Percentiles rank a stretch among this genome's conserved stretches.
phyloP scores from a whole-genome alignment of 2,329 filamentous ascomycete species.

The Trichophyton simii region DNA sequence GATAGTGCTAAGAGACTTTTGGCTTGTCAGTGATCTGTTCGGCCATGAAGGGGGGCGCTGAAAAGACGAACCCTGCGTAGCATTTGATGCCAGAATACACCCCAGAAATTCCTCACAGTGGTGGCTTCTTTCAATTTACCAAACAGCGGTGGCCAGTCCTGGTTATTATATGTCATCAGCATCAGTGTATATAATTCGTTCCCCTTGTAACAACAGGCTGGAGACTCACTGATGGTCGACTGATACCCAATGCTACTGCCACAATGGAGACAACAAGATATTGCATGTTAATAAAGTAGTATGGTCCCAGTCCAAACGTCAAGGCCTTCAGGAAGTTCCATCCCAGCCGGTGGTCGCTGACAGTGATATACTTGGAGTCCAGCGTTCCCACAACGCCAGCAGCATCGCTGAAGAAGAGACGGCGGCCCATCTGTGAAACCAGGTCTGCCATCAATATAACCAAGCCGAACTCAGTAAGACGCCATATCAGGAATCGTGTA shows the following conservation, averaged over 20 bases:
- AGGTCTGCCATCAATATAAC: not conserved
- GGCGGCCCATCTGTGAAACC: not conserved
- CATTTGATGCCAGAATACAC: not conserved
- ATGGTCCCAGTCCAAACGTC: not conserved
- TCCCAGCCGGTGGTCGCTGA: not conserved
- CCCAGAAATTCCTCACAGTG: not conserved
- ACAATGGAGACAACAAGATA: not conserved
- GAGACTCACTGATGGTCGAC: not conserved
- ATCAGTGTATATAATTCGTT: not conserved
- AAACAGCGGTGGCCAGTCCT: not conserved
- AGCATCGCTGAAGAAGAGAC: not conserved
- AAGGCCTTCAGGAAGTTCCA: not conserved
- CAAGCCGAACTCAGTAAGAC: not conserved
- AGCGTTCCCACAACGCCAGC: not conserved
- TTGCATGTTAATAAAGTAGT: not conserved
- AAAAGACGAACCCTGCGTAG: not conserved
- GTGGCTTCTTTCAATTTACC: not conserved
- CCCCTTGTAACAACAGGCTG: not conserved
- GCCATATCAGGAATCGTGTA: not conserved
- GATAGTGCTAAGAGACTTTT: not conserved
- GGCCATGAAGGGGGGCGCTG: not conserved
- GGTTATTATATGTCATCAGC: not conserved
- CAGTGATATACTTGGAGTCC: not conserved
- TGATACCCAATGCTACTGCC: not conserved
- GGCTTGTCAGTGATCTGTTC: not conserved